Base-by-base conservation (phyloP, 208 protist genomes). In the Leptomonas seymouri region DNA sequence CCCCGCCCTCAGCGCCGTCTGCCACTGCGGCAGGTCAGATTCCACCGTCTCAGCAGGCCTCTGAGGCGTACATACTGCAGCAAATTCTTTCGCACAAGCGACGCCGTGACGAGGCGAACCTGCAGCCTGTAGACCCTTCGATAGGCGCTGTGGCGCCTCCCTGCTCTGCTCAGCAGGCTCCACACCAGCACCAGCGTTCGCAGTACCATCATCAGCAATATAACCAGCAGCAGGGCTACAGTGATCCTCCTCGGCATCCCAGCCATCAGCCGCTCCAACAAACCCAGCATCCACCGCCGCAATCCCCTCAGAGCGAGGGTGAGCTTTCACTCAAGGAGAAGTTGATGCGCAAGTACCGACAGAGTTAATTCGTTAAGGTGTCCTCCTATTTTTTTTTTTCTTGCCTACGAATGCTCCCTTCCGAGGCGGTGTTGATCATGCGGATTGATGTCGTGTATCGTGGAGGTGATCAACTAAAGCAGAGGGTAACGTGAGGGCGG, bases 41-140 rank as follows among this genome's bases (percentile, higher is more conserved):
- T 18, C 12, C 56, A 25, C 25, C 42, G 5, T 63, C 70, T 2
- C 59, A 67, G 53, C 66, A 76, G 61, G 65, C 54, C 34, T 57
- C 73, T 5, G 87, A 88, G 76, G 73, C 84, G 46, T 88, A 84
- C 54, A 85, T 90, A n/a, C 62, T 93, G 42, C 74, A 86, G 74
- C 84, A 90, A 62, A 46, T 93, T 41, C 60, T 85, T 69, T 85
- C 78, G 0, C 84, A 80, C 61, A 93, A 93, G 60, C 81, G 87
- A 0, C 63, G 67, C 15, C 81, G 84, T 23, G 87, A 89, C 3
- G 75, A 85, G 36, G 70, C 21, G 53, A 67, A 64, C 20, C 63
- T 42, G 30, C 45, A 27, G 30, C 48, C 46, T 25, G 48, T 57
- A 27, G 45, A 49, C 16, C 23, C 23, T 5, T 20, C 44, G 51